These are phyloP conservation scores for Neopestalotiopsis sp. DNA, from an alignment of 2,329 filamentous ascomycete species.

Conservation along the genomic window DNA sequence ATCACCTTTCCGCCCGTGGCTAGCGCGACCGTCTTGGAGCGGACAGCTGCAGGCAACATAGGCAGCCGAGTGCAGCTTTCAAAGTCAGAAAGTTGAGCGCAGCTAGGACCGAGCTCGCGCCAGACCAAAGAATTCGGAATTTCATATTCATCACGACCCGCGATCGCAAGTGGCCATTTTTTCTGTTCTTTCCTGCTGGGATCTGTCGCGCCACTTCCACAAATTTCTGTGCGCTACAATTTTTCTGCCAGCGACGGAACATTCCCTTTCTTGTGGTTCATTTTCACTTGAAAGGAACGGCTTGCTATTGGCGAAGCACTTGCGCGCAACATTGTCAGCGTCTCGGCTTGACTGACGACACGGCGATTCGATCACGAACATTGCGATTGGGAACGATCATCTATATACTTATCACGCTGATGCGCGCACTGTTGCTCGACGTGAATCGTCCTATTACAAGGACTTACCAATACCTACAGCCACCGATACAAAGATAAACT, in stretches of 20 bases:
- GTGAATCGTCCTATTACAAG: not conserved
- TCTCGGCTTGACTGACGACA: not conserved
- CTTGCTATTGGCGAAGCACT: not conserved
- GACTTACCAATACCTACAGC: not conserved
- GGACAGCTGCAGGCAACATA: not conserved
- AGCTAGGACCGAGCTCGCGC: not conserved
- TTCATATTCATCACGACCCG: not conserved
- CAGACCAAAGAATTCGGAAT: not conserved
- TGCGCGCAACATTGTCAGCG: not conserved
- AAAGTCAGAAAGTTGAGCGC: no score
- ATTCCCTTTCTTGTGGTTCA: not conserved
- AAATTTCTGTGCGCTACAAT: not conserved
- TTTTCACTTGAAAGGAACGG: not conserved
- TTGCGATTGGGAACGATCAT: not conserved
- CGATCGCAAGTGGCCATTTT: not conserved
- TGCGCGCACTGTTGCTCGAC: not conserved
- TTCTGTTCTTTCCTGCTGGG: not conserved
- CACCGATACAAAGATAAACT: not conserved
- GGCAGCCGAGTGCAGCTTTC: not conserved
- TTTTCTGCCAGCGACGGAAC: not conserved
- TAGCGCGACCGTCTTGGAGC: not conserved
- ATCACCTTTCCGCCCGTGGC: not conserved
- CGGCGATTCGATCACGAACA: not conserved
- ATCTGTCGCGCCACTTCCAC: not conserved
- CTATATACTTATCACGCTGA: not conserved